Evolutionary conservation across 139 green algal species (phyloP), one percentile per base, ranked within the genome.

Genomic region (Tetratostichococcus sp.): DNA sequence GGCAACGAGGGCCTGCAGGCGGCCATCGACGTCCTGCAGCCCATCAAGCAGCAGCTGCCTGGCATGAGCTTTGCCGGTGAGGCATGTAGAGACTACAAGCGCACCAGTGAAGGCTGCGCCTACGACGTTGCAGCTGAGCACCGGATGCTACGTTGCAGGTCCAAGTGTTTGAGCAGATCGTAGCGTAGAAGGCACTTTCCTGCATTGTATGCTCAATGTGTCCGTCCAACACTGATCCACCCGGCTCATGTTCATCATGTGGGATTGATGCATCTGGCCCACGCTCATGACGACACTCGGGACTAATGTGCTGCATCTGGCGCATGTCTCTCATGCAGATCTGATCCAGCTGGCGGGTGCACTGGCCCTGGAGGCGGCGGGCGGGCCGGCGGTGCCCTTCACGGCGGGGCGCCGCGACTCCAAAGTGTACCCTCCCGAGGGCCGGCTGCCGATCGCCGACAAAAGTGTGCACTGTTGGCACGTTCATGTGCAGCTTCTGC

Each of bases 261-360:
- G n/a, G n/a, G n/a, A n/a, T n/a, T n/a, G n/a, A n/a, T n/a, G n/a
- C n/a, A n/a, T n/a, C n/a, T n/a, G n/a, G n/a, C n/a, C n/a, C n/a
- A n/a, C n/a, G n/a, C n/a, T n/a, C n/a, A n/a, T n/a, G n/a, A n/a
- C n/a, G n/a, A n/a, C n/a, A n/a, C n/a, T n/a, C n/a, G n/a, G n/a
- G n/a, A n/a, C n/a, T n/a, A n/a, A n/a, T n/a, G n/a, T n/a, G n/a
- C n/a, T n/a, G n/a, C n/a, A n/a, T n/a, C n/a, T n/a, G n/a, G n/a
- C n/a, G n/a, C n/a, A n/a, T n/a, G n/a, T n/a, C n/a, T n/a, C 17
- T n/a, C 17, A 0, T 72, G 73, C 77, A 70, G 77, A 82, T 43
- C 32, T 75, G 33, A 39, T 69, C 32, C 77, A 82, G 67, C 72
- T 82, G 26, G 73, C 77, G 34, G 77, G 71, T 14, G 70, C 70